Evolutionary conservation across 768 basidiomycete genomes (phyloP), one percentile per base, ranked within the genome.

Genomic region (Phaffia australis): DNA sequence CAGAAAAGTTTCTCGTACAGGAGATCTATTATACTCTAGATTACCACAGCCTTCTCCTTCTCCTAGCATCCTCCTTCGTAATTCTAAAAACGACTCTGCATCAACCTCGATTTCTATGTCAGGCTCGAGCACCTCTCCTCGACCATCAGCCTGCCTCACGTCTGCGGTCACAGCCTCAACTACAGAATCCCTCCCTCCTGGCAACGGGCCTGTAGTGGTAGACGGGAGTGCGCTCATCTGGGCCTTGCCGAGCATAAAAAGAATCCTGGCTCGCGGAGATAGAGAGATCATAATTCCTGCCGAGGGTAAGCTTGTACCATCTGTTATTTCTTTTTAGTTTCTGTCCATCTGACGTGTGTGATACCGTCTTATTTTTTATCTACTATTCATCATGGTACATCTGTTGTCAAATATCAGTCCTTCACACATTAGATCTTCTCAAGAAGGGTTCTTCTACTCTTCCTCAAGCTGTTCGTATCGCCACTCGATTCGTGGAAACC

Each of bases 361-460:
- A 47, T 21, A 21, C 23, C 29, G 8, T 30, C 15, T 61, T 16
- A 61, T 42, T 16, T 23, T 60, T 57, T 25, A 23, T 51, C 47
- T 56, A 27, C 25, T 30, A 23, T 25, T n/a, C 16, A n/a, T 35
- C 62, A 42, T 47, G 25, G 46, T 29, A 30, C 49, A 51, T 65
- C 21, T 42, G 35, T 60, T 56, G 55, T 56, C 56, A 55, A 30
- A 52, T 58, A 35, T n/a, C 74, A 94, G 91, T 87, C 11, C 81
- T 95, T 30, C 93, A 91, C 72, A 93, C 91, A 0, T 81, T 95
- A 2, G 92, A 95, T 74, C 78, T 93, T 1, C 82, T 94, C 73
- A 95, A 95, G 82, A 95, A 94, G 74, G 91, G 91, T 0, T 84
- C 85, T 0, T 87, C 81, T 30, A 77, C 83, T 0, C 81, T 90